Percentiles rank a stretch among this genome's conserved stretches.
Evolutionary conservation across 352 stramenopile genomes (phyloP).

Genomic region (Globisporangium iwayamae): DNA sequence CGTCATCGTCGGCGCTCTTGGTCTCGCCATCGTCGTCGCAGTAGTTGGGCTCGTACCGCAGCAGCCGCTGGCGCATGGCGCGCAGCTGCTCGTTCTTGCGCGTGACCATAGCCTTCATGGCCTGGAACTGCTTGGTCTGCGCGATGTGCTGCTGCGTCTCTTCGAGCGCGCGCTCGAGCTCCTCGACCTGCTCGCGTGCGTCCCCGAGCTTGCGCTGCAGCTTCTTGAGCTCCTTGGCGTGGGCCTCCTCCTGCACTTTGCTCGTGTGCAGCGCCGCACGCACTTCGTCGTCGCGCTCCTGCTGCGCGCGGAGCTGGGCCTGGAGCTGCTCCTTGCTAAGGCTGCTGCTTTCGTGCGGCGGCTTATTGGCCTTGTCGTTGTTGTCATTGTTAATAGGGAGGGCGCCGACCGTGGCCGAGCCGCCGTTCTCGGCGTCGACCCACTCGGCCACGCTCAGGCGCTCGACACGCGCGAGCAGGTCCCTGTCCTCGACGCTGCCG

Average conservation of each 20-base stretch:
- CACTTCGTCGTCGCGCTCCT: slow-evolving; percentile 38
- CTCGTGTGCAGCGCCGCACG: slow-evolving; percentile 44
- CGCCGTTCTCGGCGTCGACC: slow-evolving; percentile 35
- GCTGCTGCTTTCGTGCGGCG: neutral
- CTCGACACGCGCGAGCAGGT: slow-evolving; percentile 74
- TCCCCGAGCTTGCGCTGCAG: slow-evolving; percentile 59
- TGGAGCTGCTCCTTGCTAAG: slow-evolving; percentile 33
- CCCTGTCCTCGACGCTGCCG: slow-evolving; percentile 65
- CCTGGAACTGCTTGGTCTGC: slow-evolving; percentile 81
- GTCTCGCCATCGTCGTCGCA: slow-evolving; percentile 30
- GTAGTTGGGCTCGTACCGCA: slow-evolving; percentile 72
- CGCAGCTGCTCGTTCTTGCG: slow-evolving; percentile 82
- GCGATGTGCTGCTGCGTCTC: slow-evolving; percentile 64
- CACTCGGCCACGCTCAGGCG: slow-evolving; percentile 74
- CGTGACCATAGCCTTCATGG: slow-evolving; percentile 78
- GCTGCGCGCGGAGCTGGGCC: slow-evolving; percentile 29
- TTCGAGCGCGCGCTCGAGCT: slow-evolving; percentile 55
- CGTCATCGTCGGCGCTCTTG: slow-evolving; percentile 17
- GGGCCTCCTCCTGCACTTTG: slow-evolving; percentile 41
- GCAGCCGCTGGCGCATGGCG: slow-evolving; percentile 57
- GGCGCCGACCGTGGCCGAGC: slow-evolving; percentile 20
- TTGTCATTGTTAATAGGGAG: slow-evolving; percentile 21
- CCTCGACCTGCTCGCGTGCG: slow-evolving; percentile 43
- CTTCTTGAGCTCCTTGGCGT: slow-evolving; percentile 47
- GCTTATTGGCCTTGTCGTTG: slow-evolving; percentile 11